phyloP scores from a whole-genome alignment of 2,329 filamentous ascomycete species.

The Monosporascus ibericus region DNA sequence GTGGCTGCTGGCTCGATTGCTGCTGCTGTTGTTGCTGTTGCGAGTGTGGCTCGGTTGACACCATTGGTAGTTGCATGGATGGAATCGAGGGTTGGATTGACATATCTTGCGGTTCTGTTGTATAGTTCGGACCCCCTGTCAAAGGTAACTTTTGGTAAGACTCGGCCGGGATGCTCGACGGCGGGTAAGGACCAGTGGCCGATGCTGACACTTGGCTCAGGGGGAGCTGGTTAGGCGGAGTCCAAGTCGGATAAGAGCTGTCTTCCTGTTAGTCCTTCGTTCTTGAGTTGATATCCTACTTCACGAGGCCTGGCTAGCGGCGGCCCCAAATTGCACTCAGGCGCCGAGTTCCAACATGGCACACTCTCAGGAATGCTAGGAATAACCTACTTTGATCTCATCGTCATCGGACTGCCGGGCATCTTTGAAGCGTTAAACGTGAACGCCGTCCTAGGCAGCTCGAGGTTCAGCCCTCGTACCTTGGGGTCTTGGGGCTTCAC shows the following conservation, averaged over 20 bases:
- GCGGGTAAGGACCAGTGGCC: constrained; percentile 40
- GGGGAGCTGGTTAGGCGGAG: constrained; percentile 35
- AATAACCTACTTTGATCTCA: constrained; percentile 52
- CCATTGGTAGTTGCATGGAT: constrained; percentile 45
- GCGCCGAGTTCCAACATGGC: background rate
- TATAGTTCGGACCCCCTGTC: constrained; percentile 40
- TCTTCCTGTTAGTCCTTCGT: constrained; percentile 19
- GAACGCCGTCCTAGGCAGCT: constrained; percentile 50
- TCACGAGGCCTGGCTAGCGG: background rate
- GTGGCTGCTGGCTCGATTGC: constrained; percentile 10
- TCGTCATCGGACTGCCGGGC: constrained; percentile 45
- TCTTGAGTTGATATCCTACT: background rate
- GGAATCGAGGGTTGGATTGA: constrained; percentile 49
- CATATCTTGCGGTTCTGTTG: constrained; percentile 47
- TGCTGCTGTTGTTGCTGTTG: background rate
- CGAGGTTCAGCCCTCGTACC: constrained; percentile 45
- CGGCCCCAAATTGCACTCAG: background rate
- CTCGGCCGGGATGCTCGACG: constrained; percentile 44
- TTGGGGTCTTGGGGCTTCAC: constrained; percentile 51
- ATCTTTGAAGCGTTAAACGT: constrained; percentile 54
- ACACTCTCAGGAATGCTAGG: background rate
- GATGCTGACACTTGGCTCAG: constrained; percentile 44
- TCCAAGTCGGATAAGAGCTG: constrained; percentile 56
- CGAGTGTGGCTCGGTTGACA: constrained; percentile 38
- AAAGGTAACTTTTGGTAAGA: constrained; percentile 49